Evolutionary conservation across 768 basidiomycete genomes (phyloP).

Genomic region (Udeniomyces megalosporus): DNA sequence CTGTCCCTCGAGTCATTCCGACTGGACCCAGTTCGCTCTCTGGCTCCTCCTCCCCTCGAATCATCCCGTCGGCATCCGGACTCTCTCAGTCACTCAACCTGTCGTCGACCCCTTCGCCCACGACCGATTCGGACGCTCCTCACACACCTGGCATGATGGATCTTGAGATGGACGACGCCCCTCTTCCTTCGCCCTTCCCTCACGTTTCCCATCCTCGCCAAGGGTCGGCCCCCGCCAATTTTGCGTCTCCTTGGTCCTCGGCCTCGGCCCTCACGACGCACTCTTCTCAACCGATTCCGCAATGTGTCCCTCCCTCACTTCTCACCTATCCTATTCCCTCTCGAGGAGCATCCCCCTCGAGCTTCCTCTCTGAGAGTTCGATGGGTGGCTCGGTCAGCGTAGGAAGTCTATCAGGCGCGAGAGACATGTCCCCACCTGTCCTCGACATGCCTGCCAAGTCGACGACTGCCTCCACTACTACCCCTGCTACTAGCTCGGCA

Average conservation of each 20-base stretch:
- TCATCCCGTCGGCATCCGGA: not conserved
- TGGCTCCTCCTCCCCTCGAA: not conserved
- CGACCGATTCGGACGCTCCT: slow-evolving; percentile 17
- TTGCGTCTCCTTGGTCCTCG: slow-evolving; percentile 12
- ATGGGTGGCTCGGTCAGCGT: too few species aligned
- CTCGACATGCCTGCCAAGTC: not conserved
- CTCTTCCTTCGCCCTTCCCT: slow-evolving; percentile 26
- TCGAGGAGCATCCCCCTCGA: not conserved
- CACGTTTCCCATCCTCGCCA: slow-evolving; percentile 17
- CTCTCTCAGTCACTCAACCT: not conserved
- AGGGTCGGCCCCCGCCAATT: not conserved
- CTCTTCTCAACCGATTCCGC: not conserved
- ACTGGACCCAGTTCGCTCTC: not conserved
- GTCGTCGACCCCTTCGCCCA: slow-evolving; percentile 12
- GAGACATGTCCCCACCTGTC: too few species aligned
- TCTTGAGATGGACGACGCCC: slow-evolving; percentile 36
- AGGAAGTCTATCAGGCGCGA: too few species aligned
- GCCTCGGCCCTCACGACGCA: slow-evolving; percentile 8
- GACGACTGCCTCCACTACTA: not conserved
- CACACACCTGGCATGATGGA: slow-evolving; percentile 18
- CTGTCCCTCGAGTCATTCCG: not conserved
- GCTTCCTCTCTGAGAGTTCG: too few species aligned
- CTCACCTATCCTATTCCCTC: slow-evolving; percentile 14
- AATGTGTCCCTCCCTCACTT: slow-evolving; percentile 14
- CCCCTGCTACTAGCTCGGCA: not conserved